Evolutionary conservation across 805 yeast genomes (phyloP).

Genomic region (Middelhovenomyces tepae): DNA sequence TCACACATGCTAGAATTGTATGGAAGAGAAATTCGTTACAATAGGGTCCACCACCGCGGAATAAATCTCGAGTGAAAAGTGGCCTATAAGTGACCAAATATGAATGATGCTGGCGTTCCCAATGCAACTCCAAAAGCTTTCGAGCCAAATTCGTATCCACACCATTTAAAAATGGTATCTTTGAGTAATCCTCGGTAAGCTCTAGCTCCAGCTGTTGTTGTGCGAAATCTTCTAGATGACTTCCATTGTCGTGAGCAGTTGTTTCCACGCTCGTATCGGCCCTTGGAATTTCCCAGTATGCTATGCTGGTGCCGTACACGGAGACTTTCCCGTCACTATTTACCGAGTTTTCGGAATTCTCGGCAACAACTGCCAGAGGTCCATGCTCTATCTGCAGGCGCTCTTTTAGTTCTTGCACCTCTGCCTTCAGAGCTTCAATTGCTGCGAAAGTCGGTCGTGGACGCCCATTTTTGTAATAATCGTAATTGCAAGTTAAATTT

Average conservation of each 20-base stretch:
- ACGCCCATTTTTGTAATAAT: slow-evolving; percentile 3
- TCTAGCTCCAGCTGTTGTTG: slow-evolving; percentile 2
- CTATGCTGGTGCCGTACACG: slow-evolving; percentile 6
- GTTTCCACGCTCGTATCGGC: background rate
- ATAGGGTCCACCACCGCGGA: slow-evolving; percentile 7
- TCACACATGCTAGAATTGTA: slow-evolving; percentile 6
- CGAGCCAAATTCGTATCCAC: slow-evolving; percentile 7
- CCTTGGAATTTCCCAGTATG: slow-evolving; percentile 1
- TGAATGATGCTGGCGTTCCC: slow-evolving; percentile 8
- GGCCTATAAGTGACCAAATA: slow-evolving; percentile 7
- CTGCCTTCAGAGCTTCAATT: slow-evolving; percentile 4
- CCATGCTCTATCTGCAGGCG: slow-evolving; percentile 3
- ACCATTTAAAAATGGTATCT: slow-evolving; percentile 6
- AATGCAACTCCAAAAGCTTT: slow-evolving; percentile 6
- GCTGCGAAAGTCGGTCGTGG: slow-evolving; percentile 7
- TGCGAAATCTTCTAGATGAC: slow-evolving; percentile 6
- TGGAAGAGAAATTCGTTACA: slow-evolving; percentile 8
- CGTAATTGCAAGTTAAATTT: slow-evolving; percentile 1
- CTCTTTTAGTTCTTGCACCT: slow-evolving; percentile 4
- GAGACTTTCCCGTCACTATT: slow-evolving; percentile 4
- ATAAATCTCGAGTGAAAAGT: slow-evolving; percentile 6
- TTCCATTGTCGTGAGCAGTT: background rate
- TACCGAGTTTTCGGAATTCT: slow-evolving; percentile 1
- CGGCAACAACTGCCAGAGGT: background rate
- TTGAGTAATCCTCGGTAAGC: slow-evolving; percentile 3